Evolutionary conservation across 495 filamentous ascomycete genomes (phyloP).

Genomic region (Cudoniella acicularis): DNA sequence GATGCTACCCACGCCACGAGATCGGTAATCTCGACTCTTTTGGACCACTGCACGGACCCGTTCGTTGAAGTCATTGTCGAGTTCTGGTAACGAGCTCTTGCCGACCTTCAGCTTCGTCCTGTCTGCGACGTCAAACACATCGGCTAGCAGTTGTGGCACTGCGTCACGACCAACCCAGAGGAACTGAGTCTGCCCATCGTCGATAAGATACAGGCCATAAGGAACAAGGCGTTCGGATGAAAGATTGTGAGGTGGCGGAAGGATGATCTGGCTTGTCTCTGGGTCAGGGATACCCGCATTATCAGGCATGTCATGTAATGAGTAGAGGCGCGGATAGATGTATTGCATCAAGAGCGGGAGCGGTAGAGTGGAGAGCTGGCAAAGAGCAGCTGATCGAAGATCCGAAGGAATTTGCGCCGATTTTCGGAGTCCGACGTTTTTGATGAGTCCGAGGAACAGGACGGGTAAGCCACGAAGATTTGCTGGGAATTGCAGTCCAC

Average conservation of each 20-base stretch:
- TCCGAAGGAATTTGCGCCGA: slow-evolving; percentile 95
- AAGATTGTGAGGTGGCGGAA: slow-evolving; percentile 82
- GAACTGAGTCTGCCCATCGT: slow-evolving; percentile 97
- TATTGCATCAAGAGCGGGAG: slow-evolving; percentile 92
- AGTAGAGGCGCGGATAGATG: slow-evolving; percentile 92
- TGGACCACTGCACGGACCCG: slow-evolving; percentile 81
- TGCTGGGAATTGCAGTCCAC: slow-evolving; percentile 86
- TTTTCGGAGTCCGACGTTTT: slow-evolving; percentile 92
- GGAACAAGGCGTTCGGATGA: slow-evolving; percentile 83
- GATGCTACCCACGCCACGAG: slow-evolving; percentile 85
- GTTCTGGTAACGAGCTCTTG: slow-evolving; percentile 76
- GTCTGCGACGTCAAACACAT: slow-evolving; percentile 86
- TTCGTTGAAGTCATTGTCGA: slow-evolving; percentile 97
- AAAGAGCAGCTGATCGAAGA: slow-evolving; percentile 89
- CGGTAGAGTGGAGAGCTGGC: slow-evolving; percentile 87
- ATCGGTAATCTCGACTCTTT: slow-evolving; percentile 84
- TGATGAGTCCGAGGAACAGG: slow-evolving; percentile 89
- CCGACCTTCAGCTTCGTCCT: slow-evolving; percentile 81
- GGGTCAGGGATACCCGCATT: slow-evolving; percentile 80
- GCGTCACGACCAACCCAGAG: slow-evolving; percentile 94
- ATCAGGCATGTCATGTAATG: slow-evolving; percentile 97
- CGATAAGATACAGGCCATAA: slow-evolving; percentile 95
- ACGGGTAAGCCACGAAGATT: slow-evolving; percentile 86
- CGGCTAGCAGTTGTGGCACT: slow-evolving; percentile 79
- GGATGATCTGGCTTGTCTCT: slow-evolving; percentile 78